These are phyloP conservation scores for Dendrobium nobile DNA, from an alignment of 106 monocot genomes.

Conservation along the genomic window DNA sequence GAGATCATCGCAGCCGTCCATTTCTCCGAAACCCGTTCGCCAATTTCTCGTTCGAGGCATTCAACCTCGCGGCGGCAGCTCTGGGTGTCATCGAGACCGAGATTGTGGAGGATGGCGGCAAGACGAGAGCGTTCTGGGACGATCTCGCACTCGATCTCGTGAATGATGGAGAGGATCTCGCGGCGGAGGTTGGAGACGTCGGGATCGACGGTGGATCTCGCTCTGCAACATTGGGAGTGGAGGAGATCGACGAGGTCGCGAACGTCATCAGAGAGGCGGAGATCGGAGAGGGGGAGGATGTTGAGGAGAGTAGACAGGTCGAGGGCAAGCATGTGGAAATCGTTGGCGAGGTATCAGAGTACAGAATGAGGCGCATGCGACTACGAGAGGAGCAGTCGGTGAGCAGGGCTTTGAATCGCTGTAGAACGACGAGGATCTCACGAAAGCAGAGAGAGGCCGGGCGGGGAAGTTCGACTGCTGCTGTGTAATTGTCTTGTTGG, in stretches of 20 bases:
- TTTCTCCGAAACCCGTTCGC: conserved; percentile 32
- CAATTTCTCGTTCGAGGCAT: conserved; percentile 64
- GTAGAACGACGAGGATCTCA: conserved; percentile 57
- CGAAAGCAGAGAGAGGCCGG: conserved; percentile 14
- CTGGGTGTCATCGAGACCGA: conserved; percentile 40
- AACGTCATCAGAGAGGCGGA: conserved; percentile 43
- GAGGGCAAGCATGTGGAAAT: conserved; percentile 35
- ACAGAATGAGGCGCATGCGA: conserved; percentile 41
- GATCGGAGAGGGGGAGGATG: conserved; percentile 45
- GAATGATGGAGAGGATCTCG: conserved; percentile 48
- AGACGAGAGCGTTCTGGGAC: conserved; percentile 36
- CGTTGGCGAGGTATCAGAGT: conserved; percentile 24
- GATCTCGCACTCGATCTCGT: conserved; percentile 52
- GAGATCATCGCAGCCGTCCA: conserved; percentile 46
- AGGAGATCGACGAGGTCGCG: conserved; percentile 45
- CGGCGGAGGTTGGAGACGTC: conserved; percentile 20
- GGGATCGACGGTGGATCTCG: conserved; percentile 10
- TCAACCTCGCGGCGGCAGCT: conserved; percentile 64
- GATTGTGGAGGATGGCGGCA: conserved; percentile 31
- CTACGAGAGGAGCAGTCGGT: conserved; percentile 42
- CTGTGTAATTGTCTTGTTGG: neutral
- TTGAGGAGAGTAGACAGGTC: conserved; percentile 57
- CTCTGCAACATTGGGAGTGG: conserved; percentile 39
- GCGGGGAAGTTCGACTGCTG: conserved; percentile 15
- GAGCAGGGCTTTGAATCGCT: conserved; percentile 34